These are phyloP conservation scores for Trichocladium uniseriatum DNA, from an alignment of 495 filamentous ascomycete species.

Conservation along the genomic window DNA sequence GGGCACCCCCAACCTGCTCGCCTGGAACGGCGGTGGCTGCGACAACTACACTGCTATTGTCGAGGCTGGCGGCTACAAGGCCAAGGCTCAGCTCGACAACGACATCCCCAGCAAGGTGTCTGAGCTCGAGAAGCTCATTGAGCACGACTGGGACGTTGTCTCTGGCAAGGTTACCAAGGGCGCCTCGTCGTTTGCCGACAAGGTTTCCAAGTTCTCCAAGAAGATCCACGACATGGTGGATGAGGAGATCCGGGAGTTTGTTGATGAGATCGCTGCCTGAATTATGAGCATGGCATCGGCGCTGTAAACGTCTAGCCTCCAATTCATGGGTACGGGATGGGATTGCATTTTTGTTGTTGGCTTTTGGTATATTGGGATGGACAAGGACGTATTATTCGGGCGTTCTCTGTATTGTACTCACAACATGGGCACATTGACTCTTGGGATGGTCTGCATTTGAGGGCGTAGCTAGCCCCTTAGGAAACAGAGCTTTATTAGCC, in stretches of 20 bases:
- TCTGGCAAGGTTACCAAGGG: constrained; percentile 45
- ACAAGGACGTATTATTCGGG: constrained; percentile 15
- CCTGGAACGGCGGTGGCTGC: constrained; percentile 97
- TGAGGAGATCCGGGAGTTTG: constrained; percentile 59
- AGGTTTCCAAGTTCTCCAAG: constrained; percentile 41
- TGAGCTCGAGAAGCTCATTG: constrained; percentile 53
- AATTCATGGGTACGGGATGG: not conserved
- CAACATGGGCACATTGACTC: constrained; percentile 15
- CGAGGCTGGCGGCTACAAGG: constrained; percentile 52
- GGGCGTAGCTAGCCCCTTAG: constrained; percentile 7
- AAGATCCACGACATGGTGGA: constrained; percentile 49
- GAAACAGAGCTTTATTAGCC: not conserved
- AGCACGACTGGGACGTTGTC: constrained; percentile 47
- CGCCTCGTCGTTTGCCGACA: constrained; percentile 35
- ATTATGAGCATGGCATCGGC: not conserved
- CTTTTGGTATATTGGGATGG: constrained; percentile 17
- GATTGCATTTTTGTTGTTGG: constrained; percentile 2
- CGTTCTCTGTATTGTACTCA: constrained; percentile 37
- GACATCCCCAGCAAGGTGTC: constrained; percentile 19
- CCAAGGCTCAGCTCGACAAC: constrained; percentile 22
- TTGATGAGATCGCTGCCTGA: constrained; percentile 49
- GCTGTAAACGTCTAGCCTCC: not conserved
- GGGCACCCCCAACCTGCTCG: constrained; percentile 78
- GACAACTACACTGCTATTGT: constrained; percentile 85
- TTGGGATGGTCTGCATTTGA: constrained; percentile 18